phyloP scores from a whole-genome alignment of 495 filamentous ascomycete species.

The Xylaria longipes region DNA sequence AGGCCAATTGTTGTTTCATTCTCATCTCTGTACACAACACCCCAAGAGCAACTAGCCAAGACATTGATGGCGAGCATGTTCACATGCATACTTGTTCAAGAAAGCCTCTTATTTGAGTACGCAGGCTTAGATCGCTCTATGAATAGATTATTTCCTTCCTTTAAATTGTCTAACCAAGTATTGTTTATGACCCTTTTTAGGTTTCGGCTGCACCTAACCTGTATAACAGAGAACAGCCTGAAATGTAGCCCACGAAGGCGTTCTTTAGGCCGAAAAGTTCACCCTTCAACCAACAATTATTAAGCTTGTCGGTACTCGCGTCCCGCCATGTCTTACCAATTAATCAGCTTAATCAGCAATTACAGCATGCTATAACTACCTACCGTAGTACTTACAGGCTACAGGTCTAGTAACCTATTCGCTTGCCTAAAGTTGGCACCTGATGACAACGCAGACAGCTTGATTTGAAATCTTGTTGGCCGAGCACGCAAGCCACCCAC shows the following conservation, averaged over 20 bases:
- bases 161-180: neutral
- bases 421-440: neutral
- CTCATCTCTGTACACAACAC: neutral
- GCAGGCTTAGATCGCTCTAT: neutral
- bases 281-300: neutral
- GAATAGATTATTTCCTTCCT: neutral
- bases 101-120: neutral
- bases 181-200: neutral
- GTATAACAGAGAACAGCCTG: neutral
- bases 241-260: neutral
- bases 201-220: neutral
- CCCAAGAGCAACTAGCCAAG: neutral
- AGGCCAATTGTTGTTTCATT: no score
- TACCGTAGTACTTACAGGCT: neutral
- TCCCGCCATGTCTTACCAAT: neutral
- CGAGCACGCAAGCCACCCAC: constrained; percentile 11
- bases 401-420: neutral
- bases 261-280: neutral
- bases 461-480: constrained; percentile 12
- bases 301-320: constrained; percentile 2
- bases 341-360: constrained; percentile 21
- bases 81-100: neutral
- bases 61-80: neutral
- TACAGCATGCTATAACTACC: neutral
- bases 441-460: neutral